Base-by-base conservation (phyloP, 495 filamentous ascomycete species). In the Penicillium verhagenii region DNA sequence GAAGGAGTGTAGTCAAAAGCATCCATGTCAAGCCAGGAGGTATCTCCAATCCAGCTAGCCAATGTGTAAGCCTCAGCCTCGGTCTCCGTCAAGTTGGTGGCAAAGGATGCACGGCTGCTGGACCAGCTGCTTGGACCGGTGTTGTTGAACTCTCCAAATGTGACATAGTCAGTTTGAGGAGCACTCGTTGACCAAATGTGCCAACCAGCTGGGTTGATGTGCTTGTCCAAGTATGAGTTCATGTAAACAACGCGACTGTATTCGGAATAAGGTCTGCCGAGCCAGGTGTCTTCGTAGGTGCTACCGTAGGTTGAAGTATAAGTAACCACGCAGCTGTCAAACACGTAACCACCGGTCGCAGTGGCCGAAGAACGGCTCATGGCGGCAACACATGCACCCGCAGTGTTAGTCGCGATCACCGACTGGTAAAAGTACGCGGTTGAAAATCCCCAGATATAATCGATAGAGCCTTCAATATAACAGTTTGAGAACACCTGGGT, bases 371-470 rank as follows among this genome's bases (percentile, higher is more conserved):
- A 76, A 31, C 69, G 60, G 54, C 82, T 78, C 20, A 63, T 68
- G 20, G 72, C 66, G 1, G 72, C 69, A 46, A 76, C 67, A 18
- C 82, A 71, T 18, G 83, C 83, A 42, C 76, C 82, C n/a, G 83
- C 83, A 11, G 82, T 81, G 56, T 85, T 71, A 2, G 67, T 51
- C 16, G 52, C 65, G 2, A 68, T 71, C 6, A 72, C 70, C 16
- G 78, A 61, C 14, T 84, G 79, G 5, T 72, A 63, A 38, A 87
- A 79, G 53, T 80, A 78, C 25, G 70, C 73, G 31, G 72, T 66
- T 52, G 85, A 80, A 53, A 86, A 85, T 79, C 85, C 85, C 66
- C 84, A 86, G 56, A 87, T 79, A 60, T 84, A 86, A 56, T 86
- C 84, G 26, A 60, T 33, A 16, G 60, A 58, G 14, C 60, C 60